phyloP scores from a whole-genome alignment of 106 monocot genomes.

The Posidonia australis region DNA sequence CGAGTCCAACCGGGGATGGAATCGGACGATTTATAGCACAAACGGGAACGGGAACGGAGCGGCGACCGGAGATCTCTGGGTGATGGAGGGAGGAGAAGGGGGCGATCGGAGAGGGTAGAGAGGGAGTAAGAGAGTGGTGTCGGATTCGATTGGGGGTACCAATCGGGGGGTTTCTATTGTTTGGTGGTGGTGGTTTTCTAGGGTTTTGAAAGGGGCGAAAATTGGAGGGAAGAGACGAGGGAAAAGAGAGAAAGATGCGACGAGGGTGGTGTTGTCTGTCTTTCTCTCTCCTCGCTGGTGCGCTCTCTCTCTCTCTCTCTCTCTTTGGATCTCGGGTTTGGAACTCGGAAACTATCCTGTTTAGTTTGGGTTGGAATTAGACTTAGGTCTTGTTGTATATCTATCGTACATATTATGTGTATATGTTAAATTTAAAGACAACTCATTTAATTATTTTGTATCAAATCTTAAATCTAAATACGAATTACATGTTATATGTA shows the following conservation, averaged over 20 bases:
- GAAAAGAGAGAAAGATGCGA: not conserved
- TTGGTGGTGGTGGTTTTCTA: not conserved
- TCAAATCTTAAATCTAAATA: too few relatives aligned
- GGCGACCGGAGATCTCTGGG: too few relatives aligned
- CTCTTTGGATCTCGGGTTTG: not conserved
- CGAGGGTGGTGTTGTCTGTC: not conserved
- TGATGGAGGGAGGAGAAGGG: not conserved
- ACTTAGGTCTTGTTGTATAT: too few relatives aligned
- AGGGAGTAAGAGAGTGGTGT: not conserved
- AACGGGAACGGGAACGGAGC: too few relatives aligned
- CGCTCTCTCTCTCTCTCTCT: not conserved
- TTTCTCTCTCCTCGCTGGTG: not conserved
- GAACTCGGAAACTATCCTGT: too few relatives aligned
- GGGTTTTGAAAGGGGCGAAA: conserved; percentile 31
- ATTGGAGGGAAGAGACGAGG: conserved; percentile 21
- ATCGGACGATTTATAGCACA: too few relatives aligned
- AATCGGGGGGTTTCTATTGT: not conserved
- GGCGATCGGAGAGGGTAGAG: not conserved
- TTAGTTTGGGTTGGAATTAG: too few relatives aligned
- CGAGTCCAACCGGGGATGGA: not conserved
- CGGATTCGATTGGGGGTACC: not conserved
- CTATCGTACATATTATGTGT: too few relatives aligned
- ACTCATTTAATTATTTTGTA: too few relatives aligned
- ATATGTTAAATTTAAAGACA: too few relatives aligned
- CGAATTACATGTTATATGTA: too few relatives aligned